A percentile compares a stretch with the other conserved stretches of the same genome.
phyloP scores from a whole-genome alignment of 2,329 filamentous ascomycete genomes.

The Acrocalymma vagum region DNA sequence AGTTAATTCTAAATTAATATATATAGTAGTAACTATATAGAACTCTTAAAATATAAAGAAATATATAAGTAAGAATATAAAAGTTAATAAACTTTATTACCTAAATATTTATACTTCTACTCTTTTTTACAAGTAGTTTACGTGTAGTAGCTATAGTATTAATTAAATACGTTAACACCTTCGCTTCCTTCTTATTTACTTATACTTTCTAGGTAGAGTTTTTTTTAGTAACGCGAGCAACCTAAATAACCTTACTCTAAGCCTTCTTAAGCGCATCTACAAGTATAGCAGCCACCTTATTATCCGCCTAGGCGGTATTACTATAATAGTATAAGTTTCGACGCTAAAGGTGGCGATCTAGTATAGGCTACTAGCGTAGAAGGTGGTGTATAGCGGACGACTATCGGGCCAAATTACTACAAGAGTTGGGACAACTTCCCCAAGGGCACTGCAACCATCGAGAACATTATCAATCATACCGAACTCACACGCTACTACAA shows the following conservation, averaged over 20 bases:
- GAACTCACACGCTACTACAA: slow-evolving; percentile 17
- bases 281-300: slow-evolving; percentile 17
- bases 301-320: slow-evolving; percentile 17
- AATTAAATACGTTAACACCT: slow-evolving; percentile 16
- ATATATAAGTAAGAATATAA: too few relatives aligned
- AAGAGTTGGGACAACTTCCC: slow-evolving; percentile 19
- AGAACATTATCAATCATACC: slow-evolving; percentile 21
- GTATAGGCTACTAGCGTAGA: slow-evolving; percentile 14
- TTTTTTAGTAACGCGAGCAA: slow-evolving; percentile 17
- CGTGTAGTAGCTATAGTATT: slow-evolving; percentile 11
- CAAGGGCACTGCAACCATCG: slow-evolving; percentile 15
- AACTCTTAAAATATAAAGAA: too few relatives aligned
- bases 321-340: slow-evolving; percentile 18
- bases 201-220: slow-evolving; percentile 21
- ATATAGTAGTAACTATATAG: too few relatives aligned
- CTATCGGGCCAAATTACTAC: slow-evolving; percentile 15
- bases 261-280: slow-evolving; percentile 9
- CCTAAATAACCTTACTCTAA: slow-evolving; percentile 13
- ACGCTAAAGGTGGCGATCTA: slow-evolving; percentile 7
- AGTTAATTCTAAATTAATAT: too few relatives aligned
- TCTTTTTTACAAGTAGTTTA: too few relatives aligned
- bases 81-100: too few relatives aligned
- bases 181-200: slow-evolving; percentile 18
- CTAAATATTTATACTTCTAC: too few relatives aligned
- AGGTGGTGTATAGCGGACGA: slow-evolving; percentile 17